Base-by-base conservation (phyloP, 768 basidiomycete genomes). In the Rubroboletus satanas region DNA sequence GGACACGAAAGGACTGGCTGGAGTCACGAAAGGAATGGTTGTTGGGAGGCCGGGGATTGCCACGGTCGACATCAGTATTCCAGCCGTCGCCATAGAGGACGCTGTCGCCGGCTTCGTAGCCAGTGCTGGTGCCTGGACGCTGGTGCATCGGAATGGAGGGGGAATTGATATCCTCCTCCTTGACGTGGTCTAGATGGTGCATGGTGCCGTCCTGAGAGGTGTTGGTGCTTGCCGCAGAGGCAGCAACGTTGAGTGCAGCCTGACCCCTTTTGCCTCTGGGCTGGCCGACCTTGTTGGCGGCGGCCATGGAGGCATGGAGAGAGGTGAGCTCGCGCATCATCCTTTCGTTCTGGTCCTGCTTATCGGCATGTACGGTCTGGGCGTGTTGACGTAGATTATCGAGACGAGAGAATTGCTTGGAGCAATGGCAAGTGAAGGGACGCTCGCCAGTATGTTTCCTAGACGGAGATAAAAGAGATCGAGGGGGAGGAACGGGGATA, bases 381-480 rank as follows among this genome's bases (percentile, higher is more conserved):
- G 94, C 92, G 71, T 98, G 96, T 69, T 98, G 96, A 44, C 96
- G 86, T 3, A 98, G 82, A 67, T 98, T 98, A 74, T 98, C 96
- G 68, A 98, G 85, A 12, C 96, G 85, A 6, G 93, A 94, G 69
- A 98, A 98, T 61, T 95, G 88, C 71, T 96, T 95, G 12, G 85
- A 82, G 76, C 96, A 98, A 69, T 98, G 95, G 66, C 96, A 98
- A 38, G 85, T 83, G 73, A 98, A 98, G 17, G 96, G 96, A 18
- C 94, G 85, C 69, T 98, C 96, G 58, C 96, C 96, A 5, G 96
- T 98, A 73, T 98, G 96, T 81, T 98, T 98, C 62, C 95, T 98
- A 74, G 15, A 57, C 49, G 55, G 63, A 56, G 60, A 66, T 54
- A 55, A 53, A 58, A 45, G 31, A 63, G 63, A 71, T 68, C 62